These are phyloP conservation scores for Populus hybrid DNA, from an alignment of 441 rosid genomes.

Conservation along the genomic window DNA sequence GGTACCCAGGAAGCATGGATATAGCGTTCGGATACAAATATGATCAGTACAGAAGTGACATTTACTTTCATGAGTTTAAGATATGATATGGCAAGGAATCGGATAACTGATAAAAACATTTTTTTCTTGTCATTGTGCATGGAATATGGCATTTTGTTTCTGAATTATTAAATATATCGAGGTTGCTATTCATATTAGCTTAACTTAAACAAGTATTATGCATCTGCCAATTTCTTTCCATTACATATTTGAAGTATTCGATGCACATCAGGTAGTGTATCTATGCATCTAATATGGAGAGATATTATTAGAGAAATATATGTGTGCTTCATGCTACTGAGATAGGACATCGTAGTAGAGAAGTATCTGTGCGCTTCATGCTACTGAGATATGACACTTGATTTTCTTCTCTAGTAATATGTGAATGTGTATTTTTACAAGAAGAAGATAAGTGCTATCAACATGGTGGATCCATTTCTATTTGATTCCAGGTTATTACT, in stretches of 20 bases:
- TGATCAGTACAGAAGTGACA: background rate
- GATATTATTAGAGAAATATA: too few relatives aligned
- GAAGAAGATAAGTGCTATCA: background rate
- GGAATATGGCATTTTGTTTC: background rate
- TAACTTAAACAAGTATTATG: background rate
- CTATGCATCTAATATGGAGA: too few relatives aligned
- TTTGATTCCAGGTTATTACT: conserved; percentile 56
- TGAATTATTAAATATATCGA: background rate
- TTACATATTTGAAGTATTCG: background rate
- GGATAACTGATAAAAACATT: background rate
- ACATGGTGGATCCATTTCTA: background rate
- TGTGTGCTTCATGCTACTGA: too few relatives aligned
- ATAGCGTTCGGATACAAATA: background rate
- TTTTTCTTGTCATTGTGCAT: background rate
- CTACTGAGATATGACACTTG: too few relatives aligned
- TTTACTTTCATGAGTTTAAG: background rate
- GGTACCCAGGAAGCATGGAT: background rate
- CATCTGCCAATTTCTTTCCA: background rate
- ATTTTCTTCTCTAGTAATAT: background rate
- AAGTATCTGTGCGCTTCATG: too few relatives aligned
- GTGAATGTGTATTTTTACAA: background rate
- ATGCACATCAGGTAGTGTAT: background rate
- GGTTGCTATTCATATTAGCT: background rate
- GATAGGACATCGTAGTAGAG: too few relatives aligned
- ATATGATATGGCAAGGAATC: background rate